Base-by-base conservation (phyloP, 2,329 filamentous ascomycete genomes). In the Juglanconis juglandina region DNA sequence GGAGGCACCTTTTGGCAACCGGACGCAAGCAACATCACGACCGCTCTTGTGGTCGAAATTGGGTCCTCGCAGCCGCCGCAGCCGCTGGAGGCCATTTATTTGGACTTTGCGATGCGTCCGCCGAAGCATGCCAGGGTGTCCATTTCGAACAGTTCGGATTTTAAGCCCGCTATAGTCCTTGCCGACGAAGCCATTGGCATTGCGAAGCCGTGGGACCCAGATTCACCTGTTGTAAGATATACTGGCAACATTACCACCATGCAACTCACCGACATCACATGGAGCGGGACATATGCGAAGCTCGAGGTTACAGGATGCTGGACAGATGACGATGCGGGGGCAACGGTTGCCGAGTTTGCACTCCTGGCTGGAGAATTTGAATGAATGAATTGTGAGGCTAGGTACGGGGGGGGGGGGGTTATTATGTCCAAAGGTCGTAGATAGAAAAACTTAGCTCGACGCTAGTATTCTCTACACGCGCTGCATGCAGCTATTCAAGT, bases 1-100 rank as follows among this genome's bases (percentile, higher is more conserved):
- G 75, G 81, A 4, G 83, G 80, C 37, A 90, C 87, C 0, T 83
- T 82, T 65, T 90, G 87, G 87, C 85, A 88, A 66, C 85, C 87
- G 0, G 68, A 72, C 10, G 76, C 79, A 1, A 80, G 80, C 52
- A 73, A 73, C 2, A 75, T 78, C 10, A 77, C 80, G 50, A 80
- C 79, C 4, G 67, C 89, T 30, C 86, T 82, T 0, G 79, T 89
- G 50, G 75, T 81, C 86, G 81, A 83, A n/a, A 49, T 58, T 42
- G 53, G 30, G 17, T 48, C 53, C 9, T 53, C 48, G n/a, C 53
- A 54, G 53, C 14, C 41, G 10, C 56, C 59, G 47, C 56, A 32
- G 52, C 56, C 17, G 51, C 51, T 61, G 32, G 33, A 13, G 30
- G 53, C 56, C 34, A 44, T 61, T 11, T 51, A 62, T 7, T n/a